phyloP scores from a whole-genome alignment of 2,329 filamentous ascomycete species.

The Fusarium agapanthi region DNA sequence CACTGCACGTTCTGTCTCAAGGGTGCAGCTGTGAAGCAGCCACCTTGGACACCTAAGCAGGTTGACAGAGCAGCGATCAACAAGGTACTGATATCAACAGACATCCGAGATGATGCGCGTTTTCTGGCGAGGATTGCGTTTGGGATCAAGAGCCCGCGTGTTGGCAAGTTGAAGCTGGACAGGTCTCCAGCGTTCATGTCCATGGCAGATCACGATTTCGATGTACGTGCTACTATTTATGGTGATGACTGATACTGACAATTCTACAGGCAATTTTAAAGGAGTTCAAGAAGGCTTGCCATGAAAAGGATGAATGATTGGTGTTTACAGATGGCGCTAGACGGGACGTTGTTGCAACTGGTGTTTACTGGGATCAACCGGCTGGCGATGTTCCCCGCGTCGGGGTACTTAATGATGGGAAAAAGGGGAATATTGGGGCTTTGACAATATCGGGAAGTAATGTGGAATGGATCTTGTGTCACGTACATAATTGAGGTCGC shows the following conservation, averaged over 20 bases:
- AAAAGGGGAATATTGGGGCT: not conserved
- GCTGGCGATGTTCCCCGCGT: not conserved
- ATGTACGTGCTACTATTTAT: slow-evolving; percentile 43
- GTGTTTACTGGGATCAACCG: not conserved
- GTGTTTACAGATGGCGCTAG: not conserved
- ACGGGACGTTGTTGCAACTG: not conserved
- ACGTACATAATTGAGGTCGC: not conserved
- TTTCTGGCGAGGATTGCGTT: slow-evolving; percentile 69
- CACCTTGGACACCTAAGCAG: slow-evolving; percentile 48
- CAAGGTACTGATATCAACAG: slow-evolving; percentile 54
- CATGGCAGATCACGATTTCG: slow-evolving; percentile 63
- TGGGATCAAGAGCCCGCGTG: slow-evolving; percentile 67
- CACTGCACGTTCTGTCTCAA: slow-evolving; percentile 59
- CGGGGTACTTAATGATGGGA: not conserved
- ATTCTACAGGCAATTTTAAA: slow-evolving; percentile 25
- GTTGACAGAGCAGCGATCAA: slow-evolving; percentile 53
- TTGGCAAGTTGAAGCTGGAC: slow-evolving; percentile 58
- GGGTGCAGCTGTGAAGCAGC: slow-evolving; percentile 49
- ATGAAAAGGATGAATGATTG: slow-evolving; percentile 18
- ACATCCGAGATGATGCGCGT: slow-evolving; percentile 64
- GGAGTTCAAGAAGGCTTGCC: slow-evolving; percentile 34
- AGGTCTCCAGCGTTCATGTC: slow-evolving; percentile 58
- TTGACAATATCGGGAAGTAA: not conserved
- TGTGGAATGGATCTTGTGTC: not conserved
- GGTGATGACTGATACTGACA: not conserved